These are phyloP conservation scores for Lomentospora prolificans DNA, from an alignment of 2,329 filamentous ascomycete species.

Conservation along the genomic window DNA sequence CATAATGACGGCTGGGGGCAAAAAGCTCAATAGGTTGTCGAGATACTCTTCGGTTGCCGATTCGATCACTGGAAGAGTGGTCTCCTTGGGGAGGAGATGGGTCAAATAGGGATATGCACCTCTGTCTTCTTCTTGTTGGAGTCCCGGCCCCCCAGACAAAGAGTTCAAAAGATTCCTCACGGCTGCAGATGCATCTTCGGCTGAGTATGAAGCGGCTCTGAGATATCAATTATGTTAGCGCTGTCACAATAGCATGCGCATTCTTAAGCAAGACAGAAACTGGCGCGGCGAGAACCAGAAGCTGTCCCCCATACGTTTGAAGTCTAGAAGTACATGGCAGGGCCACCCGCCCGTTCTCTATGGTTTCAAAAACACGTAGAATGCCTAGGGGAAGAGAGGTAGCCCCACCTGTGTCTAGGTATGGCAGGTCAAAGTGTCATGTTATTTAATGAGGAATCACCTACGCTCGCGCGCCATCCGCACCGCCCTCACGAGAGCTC, in stretches of 20 bases:
- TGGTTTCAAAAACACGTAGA: not conserved
- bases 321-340: constrained; percentile 8
- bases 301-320: constrained; percentile 4
- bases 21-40: constrained; percentile 64
- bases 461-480: constrained; percentile 99
- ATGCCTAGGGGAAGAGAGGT: not conserved
- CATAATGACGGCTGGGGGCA: constrained; percentile 71
- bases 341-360: constrained; percentile 4
- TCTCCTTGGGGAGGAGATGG: constrained; percentile 70
- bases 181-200: constrained; percentile 61
- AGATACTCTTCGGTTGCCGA: constrained; percentile 53
- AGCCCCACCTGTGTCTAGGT: constrained; percentile 1
- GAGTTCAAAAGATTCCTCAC: constrained; percentile 87
- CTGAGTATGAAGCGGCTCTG: constrained; percentile 47
- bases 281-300: not conserved
- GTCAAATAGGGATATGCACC: constrained; percentile 73
- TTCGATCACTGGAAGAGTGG: constrained; percentile 69
- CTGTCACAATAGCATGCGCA: constrained; percentile 2
- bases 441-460: constrained; percentile 36
- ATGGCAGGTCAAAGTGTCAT: not conserved
- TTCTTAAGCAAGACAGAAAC: not conserved
- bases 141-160: constrained; percentile 47
- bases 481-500: constrained; percentile 80
- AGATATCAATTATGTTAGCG: constrained; percentile 13
- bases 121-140: constrained; percentile 28